Conservation (phyloP, 169 alveolate species). For the Fabrea salina region DNA sequence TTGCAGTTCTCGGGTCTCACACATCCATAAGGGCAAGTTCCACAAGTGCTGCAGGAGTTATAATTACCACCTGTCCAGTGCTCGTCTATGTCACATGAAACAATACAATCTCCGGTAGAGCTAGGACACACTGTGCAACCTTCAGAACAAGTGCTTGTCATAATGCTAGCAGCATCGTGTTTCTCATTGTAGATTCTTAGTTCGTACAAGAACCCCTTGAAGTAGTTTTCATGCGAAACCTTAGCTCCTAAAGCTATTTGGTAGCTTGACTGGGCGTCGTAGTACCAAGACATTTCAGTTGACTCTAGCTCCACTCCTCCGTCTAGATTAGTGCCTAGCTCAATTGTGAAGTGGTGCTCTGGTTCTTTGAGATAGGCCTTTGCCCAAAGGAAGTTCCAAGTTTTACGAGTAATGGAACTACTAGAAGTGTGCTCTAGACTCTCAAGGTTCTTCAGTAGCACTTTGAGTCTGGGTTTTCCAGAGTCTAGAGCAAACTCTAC, state of each 20-base stretch:
- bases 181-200: background rate
- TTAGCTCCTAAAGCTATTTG: too few species aligned
- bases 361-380: background rate
- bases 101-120: background rate
- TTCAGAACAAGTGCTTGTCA: background rate
- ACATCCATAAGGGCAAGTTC: background rate
- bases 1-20: constrained; percentile 26
- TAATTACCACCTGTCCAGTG: background rate
- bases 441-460: background rate
- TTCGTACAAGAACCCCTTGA: background rate
- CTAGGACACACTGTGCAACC: constrained; percentile 23
- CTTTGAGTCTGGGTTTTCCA: background rate
- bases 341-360: too few species aligned
- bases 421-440: background rate
- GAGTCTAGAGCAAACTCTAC: background rate
- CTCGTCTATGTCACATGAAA: background rate
- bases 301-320: too few species aligned
- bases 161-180: background rate
- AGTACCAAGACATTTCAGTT: too few species aligned
- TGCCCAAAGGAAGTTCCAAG: background rate
- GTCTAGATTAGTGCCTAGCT: too few species aligned
- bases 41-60: background rate
- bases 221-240: too few species aligned
- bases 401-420: too few species aligned
- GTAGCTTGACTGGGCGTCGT: too few species aligned